Evolutionary conservation across 164 flowering plant genomes (phyloP), one percentile per base, ranked within the genome.

Genomic region (Magnolia changhungtana): DNA sequence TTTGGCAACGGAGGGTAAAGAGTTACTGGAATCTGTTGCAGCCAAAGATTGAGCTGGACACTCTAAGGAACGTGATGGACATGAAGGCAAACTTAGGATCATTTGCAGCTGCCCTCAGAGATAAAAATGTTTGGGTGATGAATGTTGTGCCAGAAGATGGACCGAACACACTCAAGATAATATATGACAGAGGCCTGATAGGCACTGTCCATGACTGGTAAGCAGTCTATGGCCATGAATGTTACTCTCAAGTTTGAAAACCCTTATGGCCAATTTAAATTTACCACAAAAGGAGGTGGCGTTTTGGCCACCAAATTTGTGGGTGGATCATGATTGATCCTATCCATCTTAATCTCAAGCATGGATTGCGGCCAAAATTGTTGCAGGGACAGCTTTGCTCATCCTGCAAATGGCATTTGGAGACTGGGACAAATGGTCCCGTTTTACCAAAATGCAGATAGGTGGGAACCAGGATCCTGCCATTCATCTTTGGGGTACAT

Each of bases 1-100:
- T 81, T 63, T 94, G 98, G 98, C 84, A 80, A 65, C 81, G 73
- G 29, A 86, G 93, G 79, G 96, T 91, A 31, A 86, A 91, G 13
- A 81, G 74, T 74, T 94, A 94, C 77, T 94, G 92, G 96, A 85
- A 83, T 74, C 81, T 91, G 8, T 78, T 94, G 81, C 77, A 83
- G 72, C 82, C 90, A 63, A 92, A 89, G 82, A 79, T 90, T 45
- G 50, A 82, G 72, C 70, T 88, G 4, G 83, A 91, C 52, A 83
- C 90, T 27, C 19, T 91, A 23, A 87, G 97, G 83, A 92, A 94
- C 72, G 52, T 92, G 85, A 94, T 94, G 97, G 97, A 92, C 81
- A 91, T 94, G 98, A 94, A 91, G 75, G 95, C 98, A 68, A 83
- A 89, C 80, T 73, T 94, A 76, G 98, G 98, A 24, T 94, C 96